Base-by-base conservation (phyloP, 78 protist species). In the Dictyostelium purpureum region DNA sequence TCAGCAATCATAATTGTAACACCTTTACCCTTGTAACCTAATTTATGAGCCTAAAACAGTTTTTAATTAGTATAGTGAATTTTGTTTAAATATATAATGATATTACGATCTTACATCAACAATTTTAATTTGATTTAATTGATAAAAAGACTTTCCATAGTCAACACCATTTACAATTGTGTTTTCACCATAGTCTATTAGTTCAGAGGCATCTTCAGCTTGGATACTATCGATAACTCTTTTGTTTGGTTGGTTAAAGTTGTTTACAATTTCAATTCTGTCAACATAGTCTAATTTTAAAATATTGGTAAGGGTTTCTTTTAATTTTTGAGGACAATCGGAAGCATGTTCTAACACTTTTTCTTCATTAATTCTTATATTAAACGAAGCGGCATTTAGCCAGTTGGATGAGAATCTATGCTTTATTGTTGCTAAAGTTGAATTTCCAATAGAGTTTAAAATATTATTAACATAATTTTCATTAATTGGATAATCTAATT, bases 11-110 rank as follows among this genome's bases (percentile, higher is more conserved):
- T 45, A n/a, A 85, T 74, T 0, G 28, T 45, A 16, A 75, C 80
- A 57, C 75, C 75, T 61, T 73, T 73, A n/a, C 92, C 92, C 2
- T 35, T 85, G 61, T 59, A 73, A 54, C 92, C 92, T 69, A 40
- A 40, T 40, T 24, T 69, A 9, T 69, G 76, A 11, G 49, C 76
- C 18, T 49, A 11, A 49, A 49, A 14, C 7, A 49, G 11, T n/a
- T 14, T 14, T 49, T 49, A 11, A 49, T 49, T 49, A 49, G 11
- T 49, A 49, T 49, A 49, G 11, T 14, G 11, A 49, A 14, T 14
- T 11, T 11, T 11, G 11, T 14, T 14, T 7, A 49, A 49, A 49
- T 14, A 49, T 49, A 14, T 49, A 49, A 49, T 14, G 11, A 7
- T 49, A n/a, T n/a, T n/a, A n/a, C n/a, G 11, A 49, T 18, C 65